phyloP scores from a whole-genome alignment of 768 basidiomycete genomes.

The Epithele typhae region DNA sequence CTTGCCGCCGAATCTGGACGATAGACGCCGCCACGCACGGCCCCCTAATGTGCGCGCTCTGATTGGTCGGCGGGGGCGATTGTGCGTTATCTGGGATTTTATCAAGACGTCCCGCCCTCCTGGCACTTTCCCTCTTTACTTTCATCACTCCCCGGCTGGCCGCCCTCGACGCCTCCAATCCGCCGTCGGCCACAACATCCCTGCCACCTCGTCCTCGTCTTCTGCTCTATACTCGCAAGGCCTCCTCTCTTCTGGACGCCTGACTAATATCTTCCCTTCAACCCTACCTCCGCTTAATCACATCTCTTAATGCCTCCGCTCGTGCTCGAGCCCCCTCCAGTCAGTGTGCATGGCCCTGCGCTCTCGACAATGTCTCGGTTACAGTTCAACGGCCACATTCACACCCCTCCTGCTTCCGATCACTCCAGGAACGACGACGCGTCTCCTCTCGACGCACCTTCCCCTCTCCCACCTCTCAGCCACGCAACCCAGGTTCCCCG shows the following conservation, averaged over 20 bases:
- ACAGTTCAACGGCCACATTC: slow-evolving; percentile 34
- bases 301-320: slow-evolving; percentile 46
- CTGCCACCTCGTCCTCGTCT: slow-evolving; percentile 4
- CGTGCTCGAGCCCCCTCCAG: slow-evolving; percentile 49
- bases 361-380: slow-evolving; percentile 42
- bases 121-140: slow-evolving; percentile 15
- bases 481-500: slow-evolving; percentile 31
- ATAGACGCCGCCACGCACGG: slow-evolving; percentile 10
- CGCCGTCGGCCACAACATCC: slow-evolving; percentile 2
- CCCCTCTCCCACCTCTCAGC: slow-evolving; percentile 26
- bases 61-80: slow-evolving; percentile 7
- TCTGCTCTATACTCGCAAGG: background rate
- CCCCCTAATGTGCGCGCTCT: slow-evolving; percentile 8
- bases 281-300: slow-evolving; percentile 13
- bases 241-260: background rate
- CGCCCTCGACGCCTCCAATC: slow-evolving; percentile 1
- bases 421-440: slow-evolving; percentile 23
- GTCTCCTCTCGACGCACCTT: slow-evolving; percentile 17
- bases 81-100: slow-evolving; percentile 16
- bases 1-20: slow-evolving; percentile 6
- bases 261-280: slow-evolving; percentile 10
- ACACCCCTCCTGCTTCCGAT: slow-evolving; percentile 25
- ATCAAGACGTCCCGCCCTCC: slow-evolving; percentile 16
- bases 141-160: slow-evolving; percentile 10
- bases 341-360: slow-evolving; percentile 45